phyloP scores from a whole-genome alignment of 805 yeast species.

The Candida incommunis region DNA sequence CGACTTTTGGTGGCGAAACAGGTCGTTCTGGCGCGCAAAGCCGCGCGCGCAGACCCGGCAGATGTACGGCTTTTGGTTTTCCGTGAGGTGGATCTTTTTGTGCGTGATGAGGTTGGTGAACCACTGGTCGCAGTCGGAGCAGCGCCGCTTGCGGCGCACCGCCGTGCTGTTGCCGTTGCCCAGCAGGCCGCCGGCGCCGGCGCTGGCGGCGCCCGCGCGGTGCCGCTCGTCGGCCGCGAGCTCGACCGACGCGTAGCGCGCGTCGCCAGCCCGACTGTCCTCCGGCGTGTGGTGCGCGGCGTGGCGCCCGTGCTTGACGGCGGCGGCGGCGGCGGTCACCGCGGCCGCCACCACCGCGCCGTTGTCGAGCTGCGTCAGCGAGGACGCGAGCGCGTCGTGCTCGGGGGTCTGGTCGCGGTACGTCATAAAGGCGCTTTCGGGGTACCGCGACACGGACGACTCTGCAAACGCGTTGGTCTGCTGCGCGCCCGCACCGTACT shows the following conservation, averaged over 20 bases:
- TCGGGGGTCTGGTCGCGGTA: background rate
- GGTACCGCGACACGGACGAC: background rate
- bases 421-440: background rate
- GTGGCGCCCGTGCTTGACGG: too few species aligned
- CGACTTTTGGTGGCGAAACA: conserved; percentile 71
- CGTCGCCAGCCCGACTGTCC: too few species aligned
- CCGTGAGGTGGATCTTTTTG: conserved; percentile 61
- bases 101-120: conserved; percentile 78
- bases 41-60: conserved; percentile 74
- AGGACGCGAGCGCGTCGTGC: background rate
- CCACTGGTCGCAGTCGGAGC: conserved; percentile 52
- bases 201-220: too few species aligned
- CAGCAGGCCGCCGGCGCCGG: too few species aligned
- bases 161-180: too few species aligned
- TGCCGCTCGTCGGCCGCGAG: too few species aligned
- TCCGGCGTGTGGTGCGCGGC: too few species aligned
- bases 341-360: background rate
- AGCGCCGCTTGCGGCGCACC: conserved; percentile 25
- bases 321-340: background rate
- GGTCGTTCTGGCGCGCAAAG: conserved; percentile 76
- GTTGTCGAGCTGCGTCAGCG: background rate
- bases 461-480: too few species aligned
- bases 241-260: too few species aligned
- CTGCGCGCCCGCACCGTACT: too few species aligned
- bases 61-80: conserved; percentile 59